Evolutionary conservation across 2,329 filamentous ascomycete species (phyloP).

Genomic region (Fusarium equiseti): DNA sequence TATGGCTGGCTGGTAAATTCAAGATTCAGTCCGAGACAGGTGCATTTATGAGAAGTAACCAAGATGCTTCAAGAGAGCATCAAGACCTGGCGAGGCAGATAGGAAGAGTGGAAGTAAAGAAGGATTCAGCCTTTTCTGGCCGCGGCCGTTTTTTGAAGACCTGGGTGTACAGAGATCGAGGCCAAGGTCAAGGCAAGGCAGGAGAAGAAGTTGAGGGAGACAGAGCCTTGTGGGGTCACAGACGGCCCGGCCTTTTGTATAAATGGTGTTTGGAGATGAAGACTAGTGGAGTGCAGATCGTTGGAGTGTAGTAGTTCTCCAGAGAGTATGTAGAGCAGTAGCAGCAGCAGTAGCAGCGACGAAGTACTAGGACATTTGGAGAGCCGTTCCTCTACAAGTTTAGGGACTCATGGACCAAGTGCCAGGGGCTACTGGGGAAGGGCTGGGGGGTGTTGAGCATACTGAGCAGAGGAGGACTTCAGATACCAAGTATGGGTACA

Average conservation of each 20-base stretch:
- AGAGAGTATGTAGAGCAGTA: neutral
- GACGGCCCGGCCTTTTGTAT: constrained; percentile 46
- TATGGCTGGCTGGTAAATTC: constrained; percentile 36
- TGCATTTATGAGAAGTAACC: constrained; percentile 46
- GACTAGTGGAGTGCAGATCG: constrained; percentile 46
- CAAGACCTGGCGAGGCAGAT: constrained; percentile 44
- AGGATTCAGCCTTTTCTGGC: constrained; percentile 50
- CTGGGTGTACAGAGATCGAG: constrained; percentile 34
- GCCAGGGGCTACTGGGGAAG: constrained; percentile 29
- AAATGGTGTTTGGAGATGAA: constrained; percentile 46
- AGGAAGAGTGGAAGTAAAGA: constrained; percentile 26
- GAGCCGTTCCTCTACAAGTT: constrained; percentile 40
- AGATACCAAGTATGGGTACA: constrained; percentile 39
- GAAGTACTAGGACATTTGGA: constrained; percentile 41
- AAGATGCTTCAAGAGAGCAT: constrained; percentile 32
- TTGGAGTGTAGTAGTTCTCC: constrained; percentile 38
- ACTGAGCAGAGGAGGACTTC: constrained; percentile 21
- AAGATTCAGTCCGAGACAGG: constrained; percentile 39
- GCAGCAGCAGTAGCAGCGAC: neutral
- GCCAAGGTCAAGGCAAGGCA: constrained; percentile 33
- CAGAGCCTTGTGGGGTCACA: constrained; percentile 47
- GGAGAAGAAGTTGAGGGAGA: constrained; percentile 38
- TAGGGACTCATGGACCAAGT: constrained; percentile 36
- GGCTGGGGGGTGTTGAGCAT: constrained; percentile 28
- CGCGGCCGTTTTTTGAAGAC: constrained; percentile 47